These are phyloP conservation scores for Coleophoma cylindrospora DNA, from an alignment of 2,329 filamentous ascomycete genomes.

Conservation along the genomic window DNA sequence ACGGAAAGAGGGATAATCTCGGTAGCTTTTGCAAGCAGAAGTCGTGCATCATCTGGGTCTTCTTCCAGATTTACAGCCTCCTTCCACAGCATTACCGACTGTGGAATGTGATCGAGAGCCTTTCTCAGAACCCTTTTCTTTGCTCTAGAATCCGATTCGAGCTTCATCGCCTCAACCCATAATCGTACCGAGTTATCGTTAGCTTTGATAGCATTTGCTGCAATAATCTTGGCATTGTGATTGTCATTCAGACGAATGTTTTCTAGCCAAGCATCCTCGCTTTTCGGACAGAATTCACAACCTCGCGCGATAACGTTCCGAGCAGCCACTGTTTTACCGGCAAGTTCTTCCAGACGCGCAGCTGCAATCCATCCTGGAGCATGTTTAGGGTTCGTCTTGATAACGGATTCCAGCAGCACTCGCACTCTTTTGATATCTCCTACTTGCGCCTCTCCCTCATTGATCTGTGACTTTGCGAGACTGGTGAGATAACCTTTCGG, in stretches of 20 bases:
- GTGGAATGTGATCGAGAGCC: constrained; percentile 86
- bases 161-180: constrained; percentile 93
- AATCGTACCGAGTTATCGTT: constrained; percentile 84
- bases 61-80: constrained; percentile 94
- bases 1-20: constrained; percentile 92
- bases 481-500: constrained; percentile 95
- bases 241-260: constrained; percentile 90
- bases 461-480: constrained; percentile 74
- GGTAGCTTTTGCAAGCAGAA: constrained; percentile 89
- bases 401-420: constrained; percentile 89
- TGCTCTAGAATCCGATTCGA: constrained; percentile 76
- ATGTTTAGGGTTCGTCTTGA: constrained; percentile 94
- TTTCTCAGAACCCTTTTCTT: constrained; percentile 92
- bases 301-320: constrained; percentile 84
- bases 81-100: constrained; percentile 97
- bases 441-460: constrained; percentile 76
- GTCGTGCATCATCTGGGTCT: constrained; percentile 77
- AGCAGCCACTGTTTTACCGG: constrained; percentile 85
- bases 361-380: constrained; percentile 95
- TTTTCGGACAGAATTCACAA: constrained; percentile 87
- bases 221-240: constrained; percentile 93
- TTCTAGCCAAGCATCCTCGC: constrained; percentile 93
- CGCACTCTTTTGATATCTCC: constrained; percentile 94
- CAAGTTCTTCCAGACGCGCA: constrained; percentile 85
- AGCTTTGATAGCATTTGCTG: constrained; percentile 85